Evolutionary conservation across 176 grass and related monocot genomes (phyloP).

Genomic region (Coix lacrymajobi): DNA sequence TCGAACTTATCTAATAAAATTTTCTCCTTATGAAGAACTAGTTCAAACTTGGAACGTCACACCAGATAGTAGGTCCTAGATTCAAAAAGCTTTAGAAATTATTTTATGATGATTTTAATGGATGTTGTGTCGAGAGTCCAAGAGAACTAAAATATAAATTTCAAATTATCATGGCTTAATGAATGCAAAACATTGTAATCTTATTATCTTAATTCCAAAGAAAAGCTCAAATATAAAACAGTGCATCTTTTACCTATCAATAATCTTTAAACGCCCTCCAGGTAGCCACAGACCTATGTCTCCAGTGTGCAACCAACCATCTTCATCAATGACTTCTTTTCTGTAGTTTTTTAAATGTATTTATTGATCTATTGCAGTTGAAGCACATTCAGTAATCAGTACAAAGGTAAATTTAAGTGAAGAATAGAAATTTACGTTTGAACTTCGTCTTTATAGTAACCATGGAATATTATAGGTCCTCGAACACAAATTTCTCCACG

Average conservation of each 20-base stretch:
- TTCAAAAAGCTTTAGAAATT: not conserved
- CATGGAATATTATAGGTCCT: conserved; percentile 71
- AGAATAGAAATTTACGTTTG: conserved; percentile 64
- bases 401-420: not conserved
- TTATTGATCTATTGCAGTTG: not conserved
- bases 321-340: conserved; percentile 78
- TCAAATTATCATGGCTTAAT: not conserved
- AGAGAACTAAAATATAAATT: not conserved
- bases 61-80: not conserved
- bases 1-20: not conserved
- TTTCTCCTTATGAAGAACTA: not conserved
- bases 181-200: not conserved
- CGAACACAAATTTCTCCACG: conserved; percentile 98
- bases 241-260: conserved; percentile 62
- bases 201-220: not conserved
- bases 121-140: not conserved
- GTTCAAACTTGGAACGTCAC: not conserved
- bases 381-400: not conserved
- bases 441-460: conserved; percentile 85
- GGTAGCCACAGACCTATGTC: conserved; percentile 97
- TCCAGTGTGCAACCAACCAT: conserved; percentile 96
- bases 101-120: not conserved
- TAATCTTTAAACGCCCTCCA: conserved; percentile 87
- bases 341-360: conserved; percentile 40
- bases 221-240: not conserved